phyloP scores from a whole-genome alignment of 306 rosid species.

The Fragaria ananassa region DNA sequence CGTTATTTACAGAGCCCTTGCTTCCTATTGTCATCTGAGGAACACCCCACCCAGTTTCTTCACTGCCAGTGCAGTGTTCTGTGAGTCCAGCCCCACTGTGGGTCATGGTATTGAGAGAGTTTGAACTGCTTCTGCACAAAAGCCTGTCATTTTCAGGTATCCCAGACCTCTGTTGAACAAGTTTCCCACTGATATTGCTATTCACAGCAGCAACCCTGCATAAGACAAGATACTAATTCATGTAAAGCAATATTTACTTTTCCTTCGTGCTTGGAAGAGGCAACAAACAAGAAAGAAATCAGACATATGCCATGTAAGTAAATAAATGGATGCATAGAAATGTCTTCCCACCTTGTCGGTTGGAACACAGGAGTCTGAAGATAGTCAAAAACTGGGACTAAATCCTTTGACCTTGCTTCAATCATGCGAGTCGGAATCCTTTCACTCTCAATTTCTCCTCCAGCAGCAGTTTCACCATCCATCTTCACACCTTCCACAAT shows the following conservation, averaged over 20 bases:
- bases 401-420: constrained; percentile 72
- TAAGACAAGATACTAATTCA: constrained; percentile 13
- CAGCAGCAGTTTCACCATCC: constrained; percentile 44
- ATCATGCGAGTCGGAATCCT: constrained; percentile 59
- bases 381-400: constrained; percentile 76
- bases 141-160: constrained; percentile 47
- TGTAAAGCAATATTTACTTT: background rate
- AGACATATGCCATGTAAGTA: background rate
- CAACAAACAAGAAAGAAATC: background rate
- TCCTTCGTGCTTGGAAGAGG: constrained; percentile 3
- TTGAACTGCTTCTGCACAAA: constrained; percentile 36
- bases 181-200: constrained; percentile 41
- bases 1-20: constrained; percentile 59
- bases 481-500: constrained; percentile 41
- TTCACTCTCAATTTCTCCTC: constrained; percentile 81
- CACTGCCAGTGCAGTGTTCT: constrained; percentile 38
- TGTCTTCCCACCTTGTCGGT: constrained; percentile 50
- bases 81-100: constrained; percentile 24
- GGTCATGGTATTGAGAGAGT: constrained; percentile 36
- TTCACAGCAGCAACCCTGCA: constrained; percentile 44
- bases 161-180: constrained; percentile 38
- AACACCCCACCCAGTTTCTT: constrained; percentile 46
- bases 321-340: constrained; percentile 15
- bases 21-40: constrained; percentile 37
- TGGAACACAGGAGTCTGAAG: constrained; percentile 46